phyloP scores from a whole-genome alignment of 768 basidiomycete genomes.

The Asterophora lycoperdoides region DNA sequence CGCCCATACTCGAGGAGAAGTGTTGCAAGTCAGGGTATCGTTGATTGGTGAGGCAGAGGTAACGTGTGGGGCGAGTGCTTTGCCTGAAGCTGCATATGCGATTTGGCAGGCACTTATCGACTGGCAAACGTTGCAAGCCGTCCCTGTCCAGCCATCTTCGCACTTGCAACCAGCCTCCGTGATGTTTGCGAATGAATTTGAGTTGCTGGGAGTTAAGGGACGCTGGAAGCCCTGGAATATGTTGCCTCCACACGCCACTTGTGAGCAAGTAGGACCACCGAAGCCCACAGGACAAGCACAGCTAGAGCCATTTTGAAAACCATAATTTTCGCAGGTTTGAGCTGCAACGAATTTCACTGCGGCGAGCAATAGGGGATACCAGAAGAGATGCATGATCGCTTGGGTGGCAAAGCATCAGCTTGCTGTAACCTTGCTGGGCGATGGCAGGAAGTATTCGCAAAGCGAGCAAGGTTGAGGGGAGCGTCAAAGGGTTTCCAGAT shows the following conservation, averaged over 20 bases:
- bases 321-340: constrained; percentile 69
- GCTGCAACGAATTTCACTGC: constrained; percentile 19
- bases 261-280: constrained; percentile 64
- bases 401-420: not conserved
- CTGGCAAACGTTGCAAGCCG: constrained; percentile 78
- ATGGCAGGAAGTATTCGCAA: not conserved
- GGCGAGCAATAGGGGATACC: constrained; percentile 19
- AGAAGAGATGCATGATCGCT: constrained; percentile 6
- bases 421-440: not conserved
- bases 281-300: constrained; percentile 84
- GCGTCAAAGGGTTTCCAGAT: not conserved
- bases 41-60: constrained; percentile 36
- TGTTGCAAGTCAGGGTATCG: constrained; percentile 70
- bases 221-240: constrained; percentile 69
- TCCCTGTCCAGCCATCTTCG: constrained; percentile 69
- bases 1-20: constrained; percentile 65
- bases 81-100: constrained; percentile 46
- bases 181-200: constrained; percentile 54
- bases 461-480: not conserved
- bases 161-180: constrained; percentile 68
- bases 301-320: constrained; percentile 45
- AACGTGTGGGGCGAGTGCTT: constrained; percentile 27
- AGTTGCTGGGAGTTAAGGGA: constrained; percentile 38
- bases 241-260: constrained; percentile 74
- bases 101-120: constrained; percentile 61